These are phyloP conservation scores for Fagus crenata DNA, from an alignment of 306 rosid genomes.

Conservation along the genomic window DNA sequence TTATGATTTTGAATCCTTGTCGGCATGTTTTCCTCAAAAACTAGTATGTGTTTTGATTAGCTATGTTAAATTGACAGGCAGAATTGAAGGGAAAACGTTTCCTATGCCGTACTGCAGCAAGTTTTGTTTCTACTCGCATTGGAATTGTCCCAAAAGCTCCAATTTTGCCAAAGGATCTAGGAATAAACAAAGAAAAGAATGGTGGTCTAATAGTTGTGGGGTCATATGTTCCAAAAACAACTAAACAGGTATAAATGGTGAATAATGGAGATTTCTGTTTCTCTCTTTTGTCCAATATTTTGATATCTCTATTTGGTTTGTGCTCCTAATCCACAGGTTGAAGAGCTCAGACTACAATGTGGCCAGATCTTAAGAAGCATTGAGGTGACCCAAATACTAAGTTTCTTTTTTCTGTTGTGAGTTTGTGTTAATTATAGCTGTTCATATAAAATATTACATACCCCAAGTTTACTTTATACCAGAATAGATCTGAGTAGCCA, in stretches of 20 bases:
- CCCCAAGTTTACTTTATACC: no score
- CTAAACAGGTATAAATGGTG: constrained; percentile 68
- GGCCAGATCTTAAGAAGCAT: constrained; percentile 60
- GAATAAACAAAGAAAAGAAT: constrained; percentile 66
- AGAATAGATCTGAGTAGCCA: constrained; percentile 28
- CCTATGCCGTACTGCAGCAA: constrained; percentile 95
- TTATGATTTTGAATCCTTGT: background rate
- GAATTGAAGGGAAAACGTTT: constrained; percentile 72
- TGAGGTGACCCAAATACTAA: constrained; percentile 61
- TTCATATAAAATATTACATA: constrained; percentile 20
- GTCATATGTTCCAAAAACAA: constrained; percentile 91
- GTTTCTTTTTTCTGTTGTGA: constrained; percentile 16
- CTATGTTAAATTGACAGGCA: constrained; percentile 54
- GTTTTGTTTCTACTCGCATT: constrained; percentile 79
- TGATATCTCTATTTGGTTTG: constrained; percentile 25
- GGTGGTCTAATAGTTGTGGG: constrained; percentile 96
- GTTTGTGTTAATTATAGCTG: constrained; percentile 10
- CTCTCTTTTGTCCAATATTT: constrained; percentile 25
- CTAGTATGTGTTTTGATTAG: constrained; percentile 26
- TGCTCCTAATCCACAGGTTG: constrained; percentile 60
- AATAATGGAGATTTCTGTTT: constrained; percentile 24
- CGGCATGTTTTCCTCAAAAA: constrained; percentile 28
- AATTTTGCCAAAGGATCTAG: constrained; percentile 76
- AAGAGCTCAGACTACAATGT: constrained; percentile 70
- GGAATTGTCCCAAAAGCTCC: constrained; percentile 88